Evolutionary conservation across 2,329 filamentous ascomycete genomes (phyloP).

Genomic region (Magnaporthiopsis poae): DNA sequence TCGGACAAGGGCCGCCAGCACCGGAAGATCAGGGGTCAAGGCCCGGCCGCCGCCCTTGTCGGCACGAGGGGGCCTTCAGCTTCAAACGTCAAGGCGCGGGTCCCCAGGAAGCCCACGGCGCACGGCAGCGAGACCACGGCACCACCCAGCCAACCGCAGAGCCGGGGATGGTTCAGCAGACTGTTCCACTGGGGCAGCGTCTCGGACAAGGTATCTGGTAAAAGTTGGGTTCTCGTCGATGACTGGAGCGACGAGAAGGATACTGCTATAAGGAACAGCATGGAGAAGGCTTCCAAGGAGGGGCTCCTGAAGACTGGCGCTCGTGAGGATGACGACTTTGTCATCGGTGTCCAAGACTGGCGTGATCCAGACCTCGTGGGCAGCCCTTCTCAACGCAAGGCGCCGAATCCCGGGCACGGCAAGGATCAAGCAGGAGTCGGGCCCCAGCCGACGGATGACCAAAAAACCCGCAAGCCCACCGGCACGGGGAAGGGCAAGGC

Average conservation of each 20-base stretch:
- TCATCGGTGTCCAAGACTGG: slow-evolving; percentile 82
- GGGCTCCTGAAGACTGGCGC: slow-evolving; percentile 15
- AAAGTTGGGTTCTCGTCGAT: slow-evolving; percentile 63
- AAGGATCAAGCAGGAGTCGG: slow-evolving; percentile 33
- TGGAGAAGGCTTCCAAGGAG: slow-evolving; percentile 27
- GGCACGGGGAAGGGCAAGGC: not conserved
- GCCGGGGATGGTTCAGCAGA: slow-evolving; percentile 34
- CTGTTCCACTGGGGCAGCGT: slow-evolving; percentile 22
- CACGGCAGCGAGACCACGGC: not conserved
- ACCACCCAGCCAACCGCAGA: slow-evolving; percentile 11
- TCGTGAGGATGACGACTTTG: slow-evolving; percentile 49
- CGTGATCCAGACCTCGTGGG: slow-evolving; percentile 65
- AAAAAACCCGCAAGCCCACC: not conserved
- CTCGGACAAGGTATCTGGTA: slow-evolving; percentile 49
- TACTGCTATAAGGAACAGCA: slow-evolving; percentile 30
- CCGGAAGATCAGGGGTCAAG: slow-evolving; percentile 24
- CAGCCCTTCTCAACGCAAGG: slow-evolving; percentile 14
- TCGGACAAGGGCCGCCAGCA: slow-evolving; percentile 29
- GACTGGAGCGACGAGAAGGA: slow-evolving; percentile 53
- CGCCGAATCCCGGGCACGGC: not conserved
- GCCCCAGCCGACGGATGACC: slow-evolving; percentile 25
- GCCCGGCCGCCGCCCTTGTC: slow-evolving; percentile 4
- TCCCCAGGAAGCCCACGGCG: not conserved
- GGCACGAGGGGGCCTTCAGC: not conserved
- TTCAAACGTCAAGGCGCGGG: slow-evolving; percentile 8